Base-by-base conservation (phyloP, 1,284 basidiomycete genomes). In the Singerocomus rubriflavus region DNA sequence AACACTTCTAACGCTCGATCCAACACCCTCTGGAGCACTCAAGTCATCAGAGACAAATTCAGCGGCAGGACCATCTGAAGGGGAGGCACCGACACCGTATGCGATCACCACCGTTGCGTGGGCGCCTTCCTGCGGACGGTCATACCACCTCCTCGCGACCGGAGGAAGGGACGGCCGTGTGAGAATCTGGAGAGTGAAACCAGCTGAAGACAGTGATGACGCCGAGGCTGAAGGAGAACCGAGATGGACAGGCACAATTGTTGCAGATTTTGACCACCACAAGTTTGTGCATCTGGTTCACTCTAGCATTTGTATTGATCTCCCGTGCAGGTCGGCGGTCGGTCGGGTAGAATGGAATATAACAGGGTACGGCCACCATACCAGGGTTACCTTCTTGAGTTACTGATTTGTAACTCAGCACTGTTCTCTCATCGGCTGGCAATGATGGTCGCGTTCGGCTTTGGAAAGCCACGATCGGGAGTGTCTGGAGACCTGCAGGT, bases 61-160 rank as follows among this genome's bases (percentile, higher is more conserved):
- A 8, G 76, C 70, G 35, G 35, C 57, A 33, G 50, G 51, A 17
- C 44, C 54, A 8, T 52, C 62, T 21, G 55, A 71, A 29, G 61
- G 68, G n/a, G 70, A 74, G 34, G 54, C 54, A 11, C 65, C 73
- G 5, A 72, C 74, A 5, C 66, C 77, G 4, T 82, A 74, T 46
- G 79, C 92, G 2, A 79, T 94, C 46, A 89, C 87, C 0, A 84
- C 84, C 26, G 79, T 97, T 37, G 77, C 91, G 5, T 98, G 93
- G 93, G 92, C 94, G 2, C 91, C 94, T 1, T 87, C 86, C 0
- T 95, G 91, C 58, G 94, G 94, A 1, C 79, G 93, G 21, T 90
- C 89, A 1, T 95, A 93, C 69, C 94, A 97, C 63, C 83, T 96
- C 40, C 77, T 97, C 55, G 94, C 94, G 3, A 91, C 92, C 0